Percentiles rank a stretch among this genome's conserved stretches.
Evolutionary conservation across 768 basidiomycete genomes (phyloP).

Genomic region (Leccinum ochraceum): DNA sequence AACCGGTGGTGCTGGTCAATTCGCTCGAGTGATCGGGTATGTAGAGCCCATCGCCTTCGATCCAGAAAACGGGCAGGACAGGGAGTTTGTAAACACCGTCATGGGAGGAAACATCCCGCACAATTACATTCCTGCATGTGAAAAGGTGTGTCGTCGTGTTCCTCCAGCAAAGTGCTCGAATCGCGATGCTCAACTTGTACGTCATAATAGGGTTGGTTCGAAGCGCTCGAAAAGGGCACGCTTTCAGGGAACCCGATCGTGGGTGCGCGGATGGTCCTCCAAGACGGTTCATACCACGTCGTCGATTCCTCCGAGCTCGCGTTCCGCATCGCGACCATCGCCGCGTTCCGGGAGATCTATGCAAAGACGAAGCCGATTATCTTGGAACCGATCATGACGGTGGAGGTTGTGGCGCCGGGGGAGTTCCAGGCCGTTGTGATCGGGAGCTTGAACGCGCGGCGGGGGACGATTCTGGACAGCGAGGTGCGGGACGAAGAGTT

Average conservation of each 20-base stretch:
- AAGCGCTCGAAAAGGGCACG: constrained; percentile 89
- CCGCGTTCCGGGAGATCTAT: constrained; percentile 92
- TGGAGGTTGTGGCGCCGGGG: constrained; percentile 92
- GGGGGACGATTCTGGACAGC: constrained; percentile 93
- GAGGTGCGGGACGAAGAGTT: constrained; percentile 98
- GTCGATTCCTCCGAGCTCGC: constrained; percentile 98
- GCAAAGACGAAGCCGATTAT: constrained; percentile 74
- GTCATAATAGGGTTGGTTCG: constrained; percentile 80
- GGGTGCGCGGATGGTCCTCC: constrained; percentile 82
- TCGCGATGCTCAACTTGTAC: neutral
- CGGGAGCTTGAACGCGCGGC: constrained; percentile 87
- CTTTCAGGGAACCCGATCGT: constrained; percentile 86
- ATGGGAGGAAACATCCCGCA: constrained; percentile 92
- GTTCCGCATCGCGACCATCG: constrained; percentile 87
- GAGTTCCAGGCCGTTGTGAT: constrained; percentile 98
- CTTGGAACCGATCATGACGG: constrained; percentile 98
- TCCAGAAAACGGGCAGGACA: constrained; percentile 77
- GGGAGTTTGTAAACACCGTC: constrained; percentile 82
- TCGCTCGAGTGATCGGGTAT: constrained; percentile 86
- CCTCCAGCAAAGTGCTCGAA: neutral
- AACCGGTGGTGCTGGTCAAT: constrained; percentile 96
- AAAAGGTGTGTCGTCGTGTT: constrained; percentile 61
- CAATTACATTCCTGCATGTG: constrained; percentile 91
- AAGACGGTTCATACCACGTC: constrained; percentile 90
- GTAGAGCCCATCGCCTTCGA: constrained; percentile 86